phyloP scores from a whole-genome alignment of 2,329 filamentous ascomycete genomes.

The Graphilbum sp. region DNA sequence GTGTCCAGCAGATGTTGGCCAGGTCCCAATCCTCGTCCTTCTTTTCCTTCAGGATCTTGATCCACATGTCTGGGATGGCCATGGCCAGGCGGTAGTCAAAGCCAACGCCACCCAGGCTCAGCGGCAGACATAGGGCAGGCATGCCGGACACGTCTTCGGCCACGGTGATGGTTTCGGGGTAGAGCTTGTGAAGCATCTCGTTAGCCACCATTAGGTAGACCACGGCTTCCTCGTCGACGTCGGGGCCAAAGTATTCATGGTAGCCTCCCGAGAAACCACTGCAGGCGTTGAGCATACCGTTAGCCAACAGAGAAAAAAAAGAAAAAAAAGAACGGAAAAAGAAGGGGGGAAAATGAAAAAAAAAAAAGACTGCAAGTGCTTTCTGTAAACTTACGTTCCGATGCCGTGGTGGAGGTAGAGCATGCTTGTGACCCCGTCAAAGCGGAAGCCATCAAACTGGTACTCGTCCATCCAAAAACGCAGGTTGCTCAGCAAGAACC shows the following conservation, averaged over 20 bases:
- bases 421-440: constrained; percentile 98
- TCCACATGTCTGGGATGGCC: constrained; percentile 98
- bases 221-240: constrained; percentile 83
- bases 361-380: background rate
- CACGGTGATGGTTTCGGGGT: constrained; percentile 76
- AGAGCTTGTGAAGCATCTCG: constrained; percentile 83
- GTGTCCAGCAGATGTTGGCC: constrained; percentile 63
- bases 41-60: constrained; percentile 93
- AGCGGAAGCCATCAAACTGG: constrained; percentile 88
- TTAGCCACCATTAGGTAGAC: constrained; percentile 95
- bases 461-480: constrained; percentile 99
- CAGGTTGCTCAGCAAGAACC: constrained; percentile 91
- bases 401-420: constrained; percentile 92
- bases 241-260: constrained; percentile 87
- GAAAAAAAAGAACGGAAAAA: background rate
- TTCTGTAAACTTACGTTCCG: constrained; percentile 82
- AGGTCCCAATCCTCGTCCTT: constrained; percentile 88
- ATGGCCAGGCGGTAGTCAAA: constrained; percentile 97
- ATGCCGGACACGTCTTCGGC: constrained; percentile 97
- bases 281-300: background rate
- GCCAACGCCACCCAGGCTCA: constrained; percentile 77
- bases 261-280: constrained; percentile 95
- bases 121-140: constrained; percentile 82
- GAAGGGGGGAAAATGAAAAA: background rate
- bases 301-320: constrained; percentile 1